These are phyloP conservation scores for Zasmidium angulare DNA, from an alignment of 2,329 filamentous ascomycete genomes.

Conservation along the genomic window DNA sequence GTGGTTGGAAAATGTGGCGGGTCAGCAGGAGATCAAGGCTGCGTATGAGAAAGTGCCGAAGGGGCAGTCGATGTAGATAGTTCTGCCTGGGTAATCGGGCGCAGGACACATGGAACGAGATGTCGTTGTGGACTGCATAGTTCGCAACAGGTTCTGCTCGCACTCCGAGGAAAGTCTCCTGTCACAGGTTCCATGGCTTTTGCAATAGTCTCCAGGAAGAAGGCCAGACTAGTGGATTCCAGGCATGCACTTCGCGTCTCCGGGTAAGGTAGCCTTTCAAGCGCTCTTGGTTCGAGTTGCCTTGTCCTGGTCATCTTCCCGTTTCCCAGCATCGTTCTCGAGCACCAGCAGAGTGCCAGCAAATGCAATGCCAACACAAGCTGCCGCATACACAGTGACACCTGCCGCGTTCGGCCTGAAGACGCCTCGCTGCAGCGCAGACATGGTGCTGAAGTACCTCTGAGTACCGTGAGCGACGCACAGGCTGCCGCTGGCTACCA, in stretches of 20 bases:
- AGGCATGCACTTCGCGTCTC: too few relatives aligned
- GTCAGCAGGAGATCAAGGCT: constrained; percentile 40
- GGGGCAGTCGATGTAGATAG: constrained; percentile 20
- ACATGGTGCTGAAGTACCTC: constrained; percentile 49
- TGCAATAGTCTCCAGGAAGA: too few relatives aligned
- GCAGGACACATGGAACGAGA: too few relatives aligned
- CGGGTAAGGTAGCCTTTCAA: too few relatives aligned
- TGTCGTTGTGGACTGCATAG: too few relatives aligned
- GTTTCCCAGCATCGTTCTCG: constrained; percentile 27
- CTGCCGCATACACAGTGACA: constrained; percentile 28
- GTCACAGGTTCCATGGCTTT: too few relatives aligned
- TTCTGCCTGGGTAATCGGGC: too few relatives aligned
- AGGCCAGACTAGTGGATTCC: too few relatives aligned
- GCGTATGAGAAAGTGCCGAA: constrained; percentile 41
- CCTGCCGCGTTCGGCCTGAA: constrained; percentile 41
- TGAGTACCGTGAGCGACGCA: constrained; percentile 50
- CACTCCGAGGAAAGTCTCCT: too few relatives aligned
- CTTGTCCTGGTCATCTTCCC: not conserved
- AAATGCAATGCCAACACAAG: constrained; percentile 33
- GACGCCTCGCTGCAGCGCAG: constrained; percentile 43
- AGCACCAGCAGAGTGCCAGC: constrained; percentile 30
- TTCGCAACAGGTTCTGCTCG: too few relatives aligned
- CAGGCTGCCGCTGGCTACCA: constrained; percentile 48
- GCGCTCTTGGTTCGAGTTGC: not conserved
- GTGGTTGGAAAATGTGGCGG: constrained; percentile 40